Conservation (phyloP, 2,329 filamentous ascomycete genomes). For the Teratosphaeria pseudoeucalypti region DNA sequence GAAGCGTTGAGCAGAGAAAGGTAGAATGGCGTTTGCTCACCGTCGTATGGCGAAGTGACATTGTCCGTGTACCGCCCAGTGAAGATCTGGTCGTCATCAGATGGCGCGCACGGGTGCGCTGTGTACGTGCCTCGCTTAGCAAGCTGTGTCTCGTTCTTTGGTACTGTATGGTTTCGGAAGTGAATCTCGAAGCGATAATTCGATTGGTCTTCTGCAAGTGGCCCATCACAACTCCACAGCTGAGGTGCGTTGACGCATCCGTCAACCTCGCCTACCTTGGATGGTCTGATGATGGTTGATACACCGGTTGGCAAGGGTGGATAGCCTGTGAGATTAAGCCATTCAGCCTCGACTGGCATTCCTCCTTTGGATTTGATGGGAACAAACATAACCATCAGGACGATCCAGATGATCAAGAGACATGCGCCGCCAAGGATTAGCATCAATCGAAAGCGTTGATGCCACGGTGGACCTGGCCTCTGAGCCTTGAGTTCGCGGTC, state of each 20-base stretch:
- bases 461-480: conserved; percentile 13
- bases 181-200: conserved; percentile 69
- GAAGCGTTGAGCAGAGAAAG: conserved; percentile 54
- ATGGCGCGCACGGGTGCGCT: conserved; percentile 46
- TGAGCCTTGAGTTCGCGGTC: conserved; percentile 6
- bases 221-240: conserved; percentile 77
- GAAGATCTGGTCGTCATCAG: conserved; percentile 64
- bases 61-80: conserved; percentile 78
- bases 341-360: conserved; percentile 44
- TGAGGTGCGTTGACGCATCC: conserved; percentile 63
- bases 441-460: conserved; percentile 19
- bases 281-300: conserved; percentile 64
- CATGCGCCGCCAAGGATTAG: conserved; percentile 22
- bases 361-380: conserved; percentile 28
- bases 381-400: conserved; percentile 31
- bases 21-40: conserved; percentile 82
- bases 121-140: conserved; percentile 11
- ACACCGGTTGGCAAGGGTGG: conserved; percentile 80
- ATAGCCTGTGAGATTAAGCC: conserved; percentile 78
- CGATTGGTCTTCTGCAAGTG: conserved; percentile 60
- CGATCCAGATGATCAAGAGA: conserved; percentile 27
- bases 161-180: conserved; percentile 43
- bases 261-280: conserved; percentile 52
- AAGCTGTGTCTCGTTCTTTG: conserved; percentile 17
- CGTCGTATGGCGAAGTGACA: conserved; percentile 59